Conservation (phyloP, 225 moss, liverwort and hornwort genomes). For the Thuidium tamariscinum region DNA sequence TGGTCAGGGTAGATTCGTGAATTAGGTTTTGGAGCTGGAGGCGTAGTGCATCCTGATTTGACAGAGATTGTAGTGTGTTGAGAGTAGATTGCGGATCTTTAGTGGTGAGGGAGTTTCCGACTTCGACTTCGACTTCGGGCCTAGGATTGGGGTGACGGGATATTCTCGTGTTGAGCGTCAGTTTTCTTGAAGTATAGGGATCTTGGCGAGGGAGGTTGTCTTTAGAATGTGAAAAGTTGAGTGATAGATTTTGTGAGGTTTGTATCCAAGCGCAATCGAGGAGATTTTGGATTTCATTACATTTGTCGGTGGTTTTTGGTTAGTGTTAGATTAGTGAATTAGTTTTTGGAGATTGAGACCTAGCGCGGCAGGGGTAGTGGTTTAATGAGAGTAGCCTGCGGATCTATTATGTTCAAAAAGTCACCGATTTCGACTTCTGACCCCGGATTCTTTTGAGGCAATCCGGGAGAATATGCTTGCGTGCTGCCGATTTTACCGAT, state of each 20-base stretch:
- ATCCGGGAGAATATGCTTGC: not conserved
- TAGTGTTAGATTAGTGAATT: not conserved
- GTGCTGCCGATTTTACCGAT: not conserved
- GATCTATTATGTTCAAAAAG: not conserved
- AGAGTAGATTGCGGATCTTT: not conserved
- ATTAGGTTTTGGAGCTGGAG: conserved; percentile 1
- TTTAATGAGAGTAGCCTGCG: not conserved
- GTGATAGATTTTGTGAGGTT: not conserved
- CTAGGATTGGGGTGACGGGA: not conserved
- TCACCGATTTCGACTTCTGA: not conserved
- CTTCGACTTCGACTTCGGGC: not conserved
- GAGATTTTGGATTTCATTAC: not conserved
- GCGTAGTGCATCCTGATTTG: not conserved
- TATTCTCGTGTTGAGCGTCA: not conserved
- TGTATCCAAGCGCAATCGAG: not conserved
- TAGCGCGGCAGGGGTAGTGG: not conserved
- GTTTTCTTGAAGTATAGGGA: not conserved
- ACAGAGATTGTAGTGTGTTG: not conserved
- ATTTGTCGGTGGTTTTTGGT: not conserved
- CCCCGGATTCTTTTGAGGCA: not conserved
- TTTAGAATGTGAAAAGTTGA: not conserved
- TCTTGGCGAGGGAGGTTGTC: not conserved
- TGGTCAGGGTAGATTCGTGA: not conserved
- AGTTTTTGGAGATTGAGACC: not conserved
- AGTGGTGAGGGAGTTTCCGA: not conserved